phyloP scores from a whole-genome alignment of 768 basidiomycete species.

The Tephrocybe rancida region DNA sequence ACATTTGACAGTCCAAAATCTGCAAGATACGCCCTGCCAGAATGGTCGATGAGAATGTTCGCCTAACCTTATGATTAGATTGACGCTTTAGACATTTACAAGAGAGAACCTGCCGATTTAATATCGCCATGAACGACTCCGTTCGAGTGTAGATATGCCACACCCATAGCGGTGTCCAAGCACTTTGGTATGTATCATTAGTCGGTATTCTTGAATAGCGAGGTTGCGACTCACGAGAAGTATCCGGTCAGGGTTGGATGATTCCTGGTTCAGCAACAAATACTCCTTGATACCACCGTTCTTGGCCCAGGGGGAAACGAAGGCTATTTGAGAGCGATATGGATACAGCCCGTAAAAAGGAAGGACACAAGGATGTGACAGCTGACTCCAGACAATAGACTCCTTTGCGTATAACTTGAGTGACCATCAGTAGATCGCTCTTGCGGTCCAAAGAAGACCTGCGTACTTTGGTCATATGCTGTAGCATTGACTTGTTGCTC shows the following conservation, averaged over 20 bases:
- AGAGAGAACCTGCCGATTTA: slow-evolving; percentile 20
- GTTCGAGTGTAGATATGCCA: slow-evolving; percentile 23
- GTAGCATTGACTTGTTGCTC: neutral
- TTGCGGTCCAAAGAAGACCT: neutral
- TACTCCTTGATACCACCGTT: slow-evolving; percentile 26
- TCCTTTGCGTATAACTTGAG: neutral
- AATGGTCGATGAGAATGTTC: slow-evolving; percentile 24
- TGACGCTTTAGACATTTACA: neutral
- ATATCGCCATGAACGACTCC: slow-evolving; percentile 30
- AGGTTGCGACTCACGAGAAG: neutral
- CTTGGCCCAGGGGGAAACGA: slow-evolving; percentile 31
- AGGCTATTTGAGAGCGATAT: slow-evolving; percentile 17
- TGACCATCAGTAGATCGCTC: neutral
- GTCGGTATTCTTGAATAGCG: neutral
- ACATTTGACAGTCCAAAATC: slow-evolving; percentile 27
- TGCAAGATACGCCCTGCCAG: slow-evolving; percentile 22
- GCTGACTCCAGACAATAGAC: slow-evolving; percentile 25
- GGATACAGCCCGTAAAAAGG: slow-evolving; percentile 30
- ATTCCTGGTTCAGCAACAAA: slow-evolving; percentile 22
- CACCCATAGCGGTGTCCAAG: slow-evolving; percentile 22
- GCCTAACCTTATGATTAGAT: slow-evolving; percentile 11
- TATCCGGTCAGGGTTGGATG: slow-evolving; percentile 17
- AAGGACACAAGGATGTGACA: slow-evolving; percentile 27
- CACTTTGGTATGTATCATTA: no score
- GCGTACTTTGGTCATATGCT: neutral